Evolutionary conservation across 352 stramenopile species (phyloP), one percentile per base, ranked within the genome.

Genomic region (Phytopythium cucurbitacearum): DNA sequence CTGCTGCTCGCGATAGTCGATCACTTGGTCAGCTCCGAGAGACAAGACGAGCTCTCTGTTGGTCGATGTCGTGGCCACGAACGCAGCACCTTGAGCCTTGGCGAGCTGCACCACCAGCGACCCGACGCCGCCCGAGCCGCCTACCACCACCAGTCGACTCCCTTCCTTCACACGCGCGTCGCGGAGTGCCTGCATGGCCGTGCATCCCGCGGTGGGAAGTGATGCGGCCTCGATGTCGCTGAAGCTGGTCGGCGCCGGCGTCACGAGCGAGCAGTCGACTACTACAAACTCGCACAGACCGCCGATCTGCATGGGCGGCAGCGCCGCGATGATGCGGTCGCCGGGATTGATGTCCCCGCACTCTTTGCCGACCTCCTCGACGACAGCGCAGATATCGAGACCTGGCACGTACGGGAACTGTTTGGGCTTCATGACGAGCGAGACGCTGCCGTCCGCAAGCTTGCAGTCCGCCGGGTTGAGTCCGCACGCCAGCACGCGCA

Each of bases 91-190:
- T 4, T 47, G 37, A 4, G 57, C 39, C 38, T 77, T 74, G 11
- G 74, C 65, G 7, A 93, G 51, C 69, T 97, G 88, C 43, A 89
- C 63, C 7, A 86, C 52, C 44, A 91, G 71, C 28, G 73, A 82
- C 5, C 85, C 86, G 2, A 95, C 74, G 28, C 86, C 88, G 48
- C 88, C 88, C 10, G 76, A 81, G 4, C 67, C 88, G 9, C 88
- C 88, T 16, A 94, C 57, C 3, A 96, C 74, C 6, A 96, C 52
- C n/a, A 96, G 69, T 16, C 85, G 63, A 51, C 85, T 73, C 0
- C 76, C 75, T 13, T 51, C 8, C 10, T 57, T 48, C 3, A 94
- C 33, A 1, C 40, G 21, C 4, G 62, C 70, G 34, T 60, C 56
- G 16, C 70, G 65, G 13, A 74, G 45, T 0, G 70, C 67, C 47